Evolutionary conservation across 2,329 filamentous ascomycete genomes (phyloP).

Genomic region (Hymenotorrendiella dingleyae): DNA sequence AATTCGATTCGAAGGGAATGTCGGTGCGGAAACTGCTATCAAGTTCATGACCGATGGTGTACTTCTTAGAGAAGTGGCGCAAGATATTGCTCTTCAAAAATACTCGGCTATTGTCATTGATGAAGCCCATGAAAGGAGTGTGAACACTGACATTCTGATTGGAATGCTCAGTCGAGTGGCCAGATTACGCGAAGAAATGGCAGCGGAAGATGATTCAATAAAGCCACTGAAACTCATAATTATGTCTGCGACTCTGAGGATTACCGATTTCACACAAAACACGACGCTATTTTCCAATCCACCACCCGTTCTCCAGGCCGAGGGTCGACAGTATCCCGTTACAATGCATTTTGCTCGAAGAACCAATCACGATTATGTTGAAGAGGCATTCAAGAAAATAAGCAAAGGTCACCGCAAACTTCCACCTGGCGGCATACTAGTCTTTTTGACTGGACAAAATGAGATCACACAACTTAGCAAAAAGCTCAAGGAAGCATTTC

Average conservation of each 20-base stretch:
- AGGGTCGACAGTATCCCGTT: conserved; percentile 87
- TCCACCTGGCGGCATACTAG: conserved; percentile 82
- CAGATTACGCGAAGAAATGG: conserved; percentile 71
- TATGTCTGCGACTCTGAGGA: conserved; percentile 92
- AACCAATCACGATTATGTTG: conserved; percentile 82
- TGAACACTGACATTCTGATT: conserved; percentile 97
- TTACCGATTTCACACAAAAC: conserved; percentile 87
- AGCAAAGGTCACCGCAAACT: conserved; percentile 82
- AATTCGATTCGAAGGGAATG: conserved; percentile 88
- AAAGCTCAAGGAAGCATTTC: conserved; percentile 61
- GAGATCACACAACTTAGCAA: conserved; percentile 85
- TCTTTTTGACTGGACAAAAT: conserved; percentile 90
- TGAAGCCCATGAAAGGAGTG: conserved; percentile 93
- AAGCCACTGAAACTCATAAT: conserved; percentile 88
- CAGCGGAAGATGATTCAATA: conserved; percentile 61
- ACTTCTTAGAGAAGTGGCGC: conserved; percentile 79
- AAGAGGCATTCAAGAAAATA: conserved; percentile 85
- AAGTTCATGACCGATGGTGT: conserved; percentile 99
- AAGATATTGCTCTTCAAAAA: conserved; percentile 80
- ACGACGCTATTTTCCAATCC: conserved; percentile 67
- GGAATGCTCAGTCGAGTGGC: conserved; percentile 94
- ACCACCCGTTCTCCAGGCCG: conserved; percentile 81
- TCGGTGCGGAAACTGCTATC: conserved; percentile 73
- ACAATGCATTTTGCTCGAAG: conserved; percentile 81
- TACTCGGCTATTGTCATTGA: conserved; percentile 95